Conservation (phyloP, 2,329 filamentous ascomycete species). For the Apiospora koreana region DNA sequence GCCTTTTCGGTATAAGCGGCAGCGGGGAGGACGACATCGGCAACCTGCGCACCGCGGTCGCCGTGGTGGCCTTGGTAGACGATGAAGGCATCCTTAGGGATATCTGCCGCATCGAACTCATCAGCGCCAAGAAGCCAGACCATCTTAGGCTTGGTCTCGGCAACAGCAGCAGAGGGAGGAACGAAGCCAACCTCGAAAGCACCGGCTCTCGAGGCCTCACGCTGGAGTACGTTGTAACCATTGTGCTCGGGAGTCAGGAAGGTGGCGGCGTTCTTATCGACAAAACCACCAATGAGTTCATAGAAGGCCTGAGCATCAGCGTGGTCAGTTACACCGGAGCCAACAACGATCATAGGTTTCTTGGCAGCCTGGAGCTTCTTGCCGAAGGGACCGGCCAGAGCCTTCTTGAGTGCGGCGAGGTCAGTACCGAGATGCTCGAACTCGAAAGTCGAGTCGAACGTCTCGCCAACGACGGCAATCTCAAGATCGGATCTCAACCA, state of each 20-base stretch:
- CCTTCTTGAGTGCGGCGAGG: slow-evolving; percentile 78
- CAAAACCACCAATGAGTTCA: slow-evolving; percentile 85
- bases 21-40: slow-evolving; percentile 90
- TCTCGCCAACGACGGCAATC: slow-evolving; percentile 86
- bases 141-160: slow-evolving; percentile 87
- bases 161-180: slow-evolving; percentile 77
- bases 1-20: slow-evolving; percentile 97
- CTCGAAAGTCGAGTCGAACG: slow-evolving; percentile 93
- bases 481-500: slow-evolving; percentile 95
- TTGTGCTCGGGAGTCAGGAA: slow-evolving; percentile 93
- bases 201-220: slow-evolving; percentile 86
- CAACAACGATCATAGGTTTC: slow-evolving; percentile 95
- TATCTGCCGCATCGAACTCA: slow-evolving; percentile 80
- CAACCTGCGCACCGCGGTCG: slow-evolving; percentile 88
- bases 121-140: slow-evolving; percentile 96
- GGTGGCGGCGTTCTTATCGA: slow-evolving; percentile 88
- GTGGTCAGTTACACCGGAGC: slow-evolving; percentile 90
- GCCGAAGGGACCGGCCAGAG: slow-evolving; percentile 83
- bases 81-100: slow-evolving; percentile 94
- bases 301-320: slow-evolving; percentile 89
- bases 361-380: slow-evolving; percentile 88
- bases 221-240: slow-evolving; percentile 95
- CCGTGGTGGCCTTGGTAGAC: slow-evolving; percentile 99
- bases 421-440: slow-evolving; percentile 87
- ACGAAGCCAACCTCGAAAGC: slow-evolving; percentile 97